These are phyloP conservation scores for Xylariaceae sp. DNA, from an alignment of 2,329 filamentous ascomycete genomes.

Conservation along the genomic window DNA sequence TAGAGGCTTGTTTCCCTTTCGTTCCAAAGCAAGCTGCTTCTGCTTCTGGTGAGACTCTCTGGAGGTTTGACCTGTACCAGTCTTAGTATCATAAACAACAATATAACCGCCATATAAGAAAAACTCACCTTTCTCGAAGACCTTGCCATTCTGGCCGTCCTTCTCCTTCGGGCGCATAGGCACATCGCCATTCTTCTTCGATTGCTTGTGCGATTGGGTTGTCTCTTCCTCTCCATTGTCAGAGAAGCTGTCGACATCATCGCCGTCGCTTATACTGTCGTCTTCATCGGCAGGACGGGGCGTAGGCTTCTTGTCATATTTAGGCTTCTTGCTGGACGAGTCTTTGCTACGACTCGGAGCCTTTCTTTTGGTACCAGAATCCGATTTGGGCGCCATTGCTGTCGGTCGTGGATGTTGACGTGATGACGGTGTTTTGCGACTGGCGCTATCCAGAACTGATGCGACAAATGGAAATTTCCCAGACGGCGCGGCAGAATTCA, in stretches of 20 bases:
- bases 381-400: slow-evolving; percentile 46
- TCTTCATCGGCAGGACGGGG: slow-evolving; percentile 38
- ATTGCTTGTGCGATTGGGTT: slow-evolving; percentile 40
- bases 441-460: not conserved
- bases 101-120: not conserved
- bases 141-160: slow-evolving; percentile 34
- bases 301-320: slow-evolving; percentile 33
- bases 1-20: slow-evolving; percentile 87
- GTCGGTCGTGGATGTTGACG: slow-evolving; percentile 9
- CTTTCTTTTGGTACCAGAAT: slow-evolving; percentile 54
- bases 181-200: slow-evolving; percentile 32
- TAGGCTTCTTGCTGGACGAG: slow-evolving; percentile 32
- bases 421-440: not conserved
- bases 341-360: slow-evolving; percentile 48
- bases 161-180: slow-evolving; percentile 30
- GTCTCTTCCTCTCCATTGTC: slow-evolving; percentile 53
- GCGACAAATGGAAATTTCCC: slow-evolving; percentile 15
- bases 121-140: slow-evolving; percentile 40
- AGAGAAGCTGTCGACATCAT: slow-evolving; percentile 39
- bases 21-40: slow-evolving; percentile 79
- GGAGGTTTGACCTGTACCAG: slow-evolving; percentile 53
- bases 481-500: slow-evolving; percentile 19
- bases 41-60: slow-evolving; percentile 91
- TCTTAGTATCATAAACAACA: slow-evolving; percentile 15
- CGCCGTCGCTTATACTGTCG: slow-evolving; percentile 33